Evolutionary conservation across 179 eudicot species (phyloP), one percentile per base, ranked within the genome.

Genomic region (Patellifolia procumbens): DNA sequence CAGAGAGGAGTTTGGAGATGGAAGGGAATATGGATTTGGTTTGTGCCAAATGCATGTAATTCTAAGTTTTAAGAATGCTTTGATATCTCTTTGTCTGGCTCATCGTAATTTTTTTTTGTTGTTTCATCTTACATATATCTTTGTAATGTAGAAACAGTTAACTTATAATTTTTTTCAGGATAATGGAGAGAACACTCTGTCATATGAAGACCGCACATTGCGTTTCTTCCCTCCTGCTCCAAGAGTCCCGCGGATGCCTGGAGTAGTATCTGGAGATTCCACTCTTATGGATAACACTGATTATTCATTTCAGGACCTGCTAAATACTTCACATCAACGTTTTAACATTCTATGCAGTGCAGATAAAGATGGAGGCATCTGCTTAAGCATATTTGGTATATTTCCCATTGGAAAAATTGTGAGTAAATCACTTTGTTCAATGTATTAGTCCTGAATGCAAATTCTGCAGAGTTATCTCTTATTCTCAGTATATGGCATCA

Each of bases 151-250:
- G 46, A 55, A 20, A 26, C 32, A 26, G 12, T 20, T 20, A 2
- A 8, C 22, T 63, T 70, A 46, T 39, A 34, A 74, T 32, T 65
- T 20, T 20, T 63, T 76, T 75, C 83, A 94, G 99, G 92, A 85
- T 79, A 86, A 73, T 51, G 74, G 60, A 53, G 73, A 75, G 62
- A 68, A 69, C 58, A 62, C 71, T 73, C 81, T 82, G 64, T 73
- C 85, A 51, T 95, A 93, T 86, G 99, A 95, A 84, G 99, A 95
- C 73, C 95, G 98, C 46, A 90, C 99, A 73, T 84, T 91, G 75
- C 97, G 94, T 70, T 93, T 95, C 86, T 93, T 95, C 74, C 98
- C 98, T 72, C 91, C 97, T 78, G 92, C 96, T 52, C 99, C 99
- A 81, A 88, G 97, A 83, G 83, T 81, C 69, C 99, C 99, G 66